Evolutionary conservation across 768 basidiomycete genomes (phyloP).

Genomic region (Suillus clintonianus): DNA sequence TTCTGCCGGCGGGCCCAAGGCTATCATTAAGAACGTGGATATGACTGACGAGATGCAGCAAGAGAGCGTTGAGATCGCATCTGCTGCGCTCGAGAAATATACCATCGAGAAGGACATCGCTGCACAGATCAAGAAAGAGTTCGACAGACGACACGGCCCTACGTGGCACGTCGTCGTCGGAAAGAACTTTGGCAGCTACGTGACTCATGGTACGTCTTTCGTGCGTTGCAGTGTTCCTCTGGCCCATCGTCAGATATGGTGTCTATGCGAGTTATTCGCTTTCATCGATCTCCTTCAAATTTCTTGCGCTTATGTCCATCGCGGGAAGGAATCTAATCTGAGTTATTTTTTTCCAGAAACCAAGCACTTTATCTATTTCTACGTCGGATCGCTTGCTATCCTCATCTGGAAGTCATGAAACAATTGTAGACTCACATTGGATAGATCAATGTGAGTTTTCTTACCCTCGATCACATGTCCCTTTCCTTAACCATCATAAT

Average conservation of each 20-base stretch:
- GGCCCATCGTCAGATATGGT: not conserved
- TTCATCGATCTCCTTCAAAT: constrained; percentile 1
- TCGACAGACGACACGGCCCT: constrained; percentile 87
- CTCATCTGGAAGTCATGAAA: constrained; percentile 91
- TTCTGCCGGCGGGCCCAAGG: constrained; percentile 58
- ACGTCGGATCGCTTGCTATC: constrained; percentile 89
- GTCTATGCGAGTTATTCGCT: constrained; percentile 6
- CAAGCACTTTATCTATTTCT: constrained; percentile 99
- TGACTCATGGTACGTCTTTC: constrained; percentile 81
- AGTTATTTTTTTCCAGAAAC: constrained; percentile 62
- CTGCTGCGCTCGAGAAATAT: constrained; percentile 84
- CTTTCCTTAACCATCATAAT: not conserved
- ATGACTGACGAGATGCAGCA: constrained; percentile 98
- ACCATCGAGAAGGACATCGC: constrained; percentile 98
- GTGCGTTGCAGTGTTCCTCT: not conserved
- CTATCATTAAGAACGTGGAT: constrained; percentile 95
- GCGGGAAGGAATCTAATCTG: constrained; percentile 5
- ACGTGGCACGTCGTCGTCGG: constrained; percentile 99
- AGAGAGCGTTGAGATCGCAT: constrained; percentile 87
- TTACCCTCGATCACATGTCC: not conserved
- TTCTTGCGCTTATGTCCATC: not conserved
- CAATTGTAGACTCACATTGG: constrained; percentile 7
- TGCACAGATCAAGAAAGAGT: constrained; percentile 97
- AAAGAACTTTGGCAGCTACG: constrained; percentile 98
- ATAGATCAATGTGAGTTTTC: constrained; percentile 27